These are phyloP conservation scores for Pythium plurisporium DNA, from an alignment of 352 stramenopile species.

Conservation along the genomic window DNA sequence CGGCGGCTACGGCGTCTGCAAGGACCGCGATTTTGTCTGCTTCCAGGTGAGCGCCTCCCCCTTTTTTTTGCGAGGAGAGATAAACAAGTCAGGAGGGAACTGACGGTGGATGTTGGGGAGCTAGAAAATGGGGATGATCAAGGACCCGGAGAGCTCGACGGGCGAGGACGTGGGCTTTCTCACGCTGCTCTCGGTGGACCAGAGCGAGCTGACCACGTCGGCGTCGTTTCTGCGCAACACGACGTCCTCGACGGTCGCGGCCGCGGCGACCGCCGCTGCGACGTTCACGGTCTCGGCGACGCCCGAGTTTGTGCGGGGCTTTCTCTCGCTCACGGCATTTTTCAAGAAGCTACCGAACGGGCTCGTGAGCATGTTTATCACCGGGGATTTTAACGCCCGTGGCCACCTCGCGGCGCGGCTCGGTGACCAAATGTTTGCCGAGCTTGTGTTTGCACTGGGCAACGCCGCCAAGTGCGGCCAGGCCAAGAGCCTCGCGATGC, in stretches of 20 bases:
- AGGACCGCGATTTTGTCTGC: conserved; percentile 65
- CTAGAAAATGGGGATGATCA: conserved; percentile 54
- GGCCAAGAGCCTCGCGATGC: conserved; percentile 65
- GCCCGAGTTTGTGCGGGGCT: conserved; percentile 47
- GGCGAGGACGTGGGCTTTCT: conserved; percentile 67
- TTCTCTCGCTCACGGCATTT: conserved; percentile 55
- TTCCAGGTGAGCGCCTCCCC: conserved; percentile 45
- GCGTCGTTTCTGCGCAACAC: neutral
- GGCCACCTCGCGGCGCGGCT: conserved; percentile 49
- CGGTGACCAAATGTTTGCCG: conserved; percentile 51
- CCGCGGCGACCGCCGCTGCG: too few species aligned
- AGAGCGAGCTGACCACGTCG: conserved; percentile 2
- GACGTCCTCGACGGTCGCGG: neutral
- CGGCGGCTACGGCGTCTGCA: conserved; percentile 42
- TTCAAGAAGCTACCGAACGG: conserved; percentile 59
- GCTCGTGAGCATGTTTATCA: conserved; percentile 59
- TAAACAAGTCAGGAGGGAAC: neutral
- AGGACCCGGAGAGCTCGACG: conserved; percentile 10
- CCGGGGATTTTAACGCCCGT: conserved; percentile 60
- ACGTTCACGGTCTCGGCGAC: neutral
- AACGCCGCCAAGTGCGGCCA: conserved; percentile 63
- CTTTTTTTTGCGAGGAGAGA: neutral
- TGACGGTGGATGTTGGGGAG: neutral
- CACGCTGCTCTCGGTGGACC: conserved; percentile 66
- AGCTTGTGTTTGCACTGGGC: conserved; percentile 52